These are phyloP conservation scores for Phialocephala sp. DNA, from an alignment of 2,329 filamentous ascomycete species.

Conservation along the genomic window DNA sequence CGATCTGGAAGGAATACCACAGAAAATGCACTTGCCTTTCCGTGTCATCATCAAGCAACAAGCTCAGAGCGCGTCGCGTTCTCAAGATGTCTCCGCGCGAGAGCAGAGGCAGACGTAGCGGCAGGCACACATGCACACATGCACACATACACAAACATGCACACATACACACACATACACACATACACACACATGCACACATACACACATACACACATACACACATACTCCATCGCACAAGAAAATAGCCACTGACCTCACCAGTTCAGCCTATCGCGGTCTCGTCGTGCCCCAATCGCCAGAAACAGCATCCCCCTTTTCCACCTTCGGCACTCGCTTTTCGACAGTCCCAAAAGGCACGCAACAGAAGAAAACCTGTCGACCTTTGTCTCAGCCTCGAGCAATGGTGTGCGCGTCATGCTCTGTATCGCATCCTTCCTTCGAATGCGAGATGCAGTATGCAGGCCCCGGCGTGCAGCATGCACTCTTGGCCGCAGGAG, in stretches of 20 bases:
- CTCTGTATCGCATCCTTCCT: not conserved
- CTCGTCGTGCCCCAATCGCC: not conserved
- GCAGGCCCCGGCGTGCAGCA: not conserved
- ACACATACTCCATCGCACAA: no score
- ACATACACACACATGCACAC: not conserved
- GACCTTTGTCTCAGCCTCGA: not conserved
- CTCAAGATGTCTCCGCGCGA: not conserved
- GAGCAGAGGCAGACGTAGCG: not conserved
- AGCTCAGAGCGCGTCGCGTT: not conserved
- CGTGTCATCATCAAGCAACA: not conserved
- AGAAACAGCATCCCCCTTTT: not conserved
- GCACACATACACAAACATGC: not conserved
- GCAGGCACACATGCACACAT: not conserved
- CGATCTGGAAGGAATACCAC: not conserved
- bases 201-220: not conserved
- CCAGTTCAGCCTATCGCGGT: not conserved
- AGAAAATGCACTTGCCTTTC: not conserved
- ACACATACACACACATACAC: not conserved
- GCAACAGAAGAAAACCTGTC: not conserved
- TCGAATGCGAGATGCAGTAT: constrained; percentile 6
- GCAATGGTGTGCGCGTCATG: not conserved
- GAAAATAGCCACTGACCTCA: constrained; percentile 4
- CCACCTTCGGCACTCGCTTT: not conserved
- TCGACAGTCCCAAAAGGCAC: not conserved
- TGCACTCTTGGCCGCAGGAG: not conserved